Evolutionary conservation across 176 grass and related monocot species (phyloP).

Genomic region (Tillandsia fasciculata): DNA sequence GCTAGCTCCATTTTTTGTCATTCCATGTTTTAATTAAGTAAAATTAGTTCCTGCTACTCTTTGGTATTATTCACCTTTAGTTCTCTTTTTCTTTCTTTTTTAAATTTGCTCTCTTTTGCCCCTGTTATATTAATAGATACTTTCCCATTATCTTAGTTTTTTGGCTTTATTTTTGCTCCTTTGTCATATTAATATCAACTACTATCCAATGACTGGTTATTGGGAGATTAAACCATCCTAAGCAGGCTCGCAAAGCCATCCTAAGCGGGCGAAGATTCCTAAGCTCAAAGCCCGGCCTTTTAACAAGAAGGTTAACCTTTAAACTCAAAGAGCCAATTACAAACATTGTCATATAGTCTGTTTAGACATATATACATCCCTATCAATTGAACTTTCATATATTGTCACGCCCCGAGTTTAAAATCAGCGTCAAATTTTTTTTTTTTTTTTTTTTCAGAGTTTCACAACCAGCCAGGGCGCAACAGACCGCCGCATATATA

Average conservation of each 20-base stretch:
- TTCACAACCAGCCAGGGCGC: no score
- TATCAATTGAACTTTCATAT: no score
- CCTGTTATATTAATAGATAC: not conserved
- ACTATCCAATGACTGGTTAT: no score
- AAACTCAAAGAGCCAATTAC: not conserved
- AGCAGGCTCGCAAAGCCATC: no score
- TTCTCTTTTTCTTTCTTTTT: no score
- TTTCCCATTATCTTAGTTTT: not conserved
- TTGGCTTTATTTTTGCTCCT: not conserved
- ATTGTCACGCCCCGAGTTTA: no score
- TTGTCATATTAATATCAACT: not conserved
- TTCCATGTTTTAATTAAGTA: not conserved
- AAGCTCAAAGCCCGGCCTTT: conserved; percentile 95
- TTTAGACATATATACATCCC: not conserved
- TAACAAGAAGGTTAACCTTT: conserved; percentile 65
- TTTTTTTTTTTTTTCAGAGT: no score
- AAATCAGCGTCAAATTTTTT: no score
- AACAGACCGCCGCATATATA: no score
- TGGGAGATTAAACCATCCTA: no score
- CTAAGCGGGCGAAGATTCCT: conserved; percentile 79
- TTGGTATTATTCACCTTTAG: not conserved
- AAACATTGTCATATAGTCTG: not conserved
- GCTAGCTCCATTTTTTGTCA: not conserved
- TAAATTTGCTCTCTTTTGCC: not conserved
- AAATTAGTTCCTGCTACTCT: not conserved